Evolutionary conservation across 768 basidiomycete species (phyloP), one percentile per base, ranked within the genome.

Genomic region (Albatrellus ellisii): DNA sequence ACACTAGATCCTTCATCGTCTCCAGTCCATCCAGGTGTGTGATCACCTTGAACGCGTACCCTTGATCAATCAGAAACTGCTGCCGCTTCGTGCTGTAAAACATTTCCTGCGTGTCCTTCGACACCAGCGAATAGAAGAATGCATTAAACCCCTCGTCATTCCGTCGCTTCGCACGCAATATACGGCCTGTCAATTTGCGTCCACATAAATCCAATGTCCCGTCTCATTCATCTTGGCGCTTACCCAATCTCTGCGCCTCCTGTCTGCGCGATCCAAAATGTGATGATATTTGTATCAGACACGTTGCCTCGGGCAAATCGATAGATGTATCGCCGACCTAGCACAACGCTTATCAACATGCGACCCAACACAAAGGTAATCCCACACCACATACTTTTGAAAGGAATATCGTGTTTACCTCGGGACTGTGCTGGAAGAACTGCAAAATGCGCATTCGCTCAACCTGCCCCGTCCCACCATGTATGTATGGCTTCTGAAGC

Each of bases 141-240:
- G 95, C 95, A 49, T 99, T 99, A 67, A 99, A 99, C 1, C 95
- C 95, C 62, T 98, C 95, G 54, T 99, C 95, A 56, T 99, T 99
- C 49, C 95, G 73, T 45, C 95, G 75, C 61, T 99, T 99, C 7
- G 95, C 95, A 35, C 95, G 83, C 34, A 99, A 65, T 54, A 99
- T 99, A 35, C 95, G 90, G 11, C 91, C 91, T 88, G 47, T 20
- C n/a, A n/a, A n/a, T n/a, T n/a, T 31, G 53, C 44, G 25, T 28
- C 18, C 6, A 20, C 42, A 45, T 17, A 32, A 22, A 21, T 36
- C 15, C 25, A n/a, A 24, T 42, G 24, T 3, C 40, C 31, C 45
- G 15, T 14, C 25, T n/a, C 28, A 18, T 4, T 18, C 18, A 28
- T 34, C 40, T 17, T 27, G 52, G 32, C 20, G 28, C 71, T 35